Evolutionary conservation across 352 stramenopile species (phyloP).

Genomic region (Globisporangium middletonii): DNA sequence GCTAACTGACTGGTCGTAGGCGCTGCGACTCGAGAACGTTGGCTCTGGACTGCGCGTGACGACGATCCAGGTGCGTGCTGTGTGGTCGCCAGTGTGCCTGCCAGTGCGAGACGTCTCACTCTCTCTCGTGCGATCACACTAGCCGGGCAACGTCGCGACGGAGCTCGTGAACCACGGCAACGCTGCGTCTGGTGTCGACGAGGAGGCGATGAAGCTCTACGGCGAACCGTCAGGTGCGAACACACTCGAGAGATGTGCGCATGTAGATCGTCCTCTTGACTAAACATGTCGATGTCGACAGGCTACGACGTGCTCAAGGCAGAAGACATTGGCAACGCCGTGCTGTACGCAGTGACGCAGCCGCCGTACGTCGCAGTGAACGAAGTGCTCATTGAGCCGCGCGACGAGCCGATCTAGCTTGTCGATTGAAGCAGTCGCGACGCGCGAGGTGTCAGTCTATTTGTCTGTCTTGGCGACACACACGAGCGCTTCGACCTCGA

Average conservation of each 20-base stretch:
- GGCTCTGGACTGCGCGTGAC: slow-evolving; percentile 85
- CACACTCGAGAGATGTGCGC: neutral
- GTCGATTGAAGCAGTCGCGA: no score
- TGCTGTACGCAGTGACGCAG: slow-evolving; percentile 85
- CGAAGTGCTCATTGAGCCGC: slow-evolving; percentile 87
- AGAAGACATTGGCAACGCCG: slow-evolving; percentile 78
- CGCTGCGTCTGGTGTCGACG: slow-evolving; percentile 54
- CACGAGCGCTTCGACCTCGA: slow-evolving; percentile 27
- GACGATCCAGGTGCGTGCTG: slow-evolving; percentile 47
- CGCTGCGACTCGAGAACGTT: slow-evolving; percentile 79
- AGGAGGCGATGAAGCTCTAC: slow-evolving; percentile 74
- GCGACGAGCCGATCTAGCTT: slow-evolving; percentile 76
- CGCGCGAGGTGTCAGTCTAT: no score
- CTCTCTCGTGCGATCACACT: neutral
- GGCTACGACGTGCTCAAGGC: slow-evolving; percentile 78
- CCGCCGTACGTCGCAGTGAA: slow-evolving; percentile 87
- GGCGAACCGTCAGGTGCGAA: slow-evolving; percentile 38
- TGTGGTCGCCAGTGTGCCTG: neutral
- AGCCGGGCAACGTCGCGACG: slow-evolving; percentile 90
- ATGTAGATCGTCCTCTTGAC: slow-evolving; percentile 6
- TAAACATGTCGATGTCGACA: slow-evolving; percentile 6
- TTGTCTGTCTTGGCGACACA: no score
- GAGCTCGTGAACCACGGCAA: slow-evolving; percentile 86
- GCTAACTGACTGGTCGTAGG: slow-evolving; percentile 7
- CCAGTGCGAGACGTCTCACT: neutral